These are phyloP conservation scores for Coemansia sp. DNA, from an alignment of 192 early-diverging fungal genomes.

Conservation along the genomic window DNA sequence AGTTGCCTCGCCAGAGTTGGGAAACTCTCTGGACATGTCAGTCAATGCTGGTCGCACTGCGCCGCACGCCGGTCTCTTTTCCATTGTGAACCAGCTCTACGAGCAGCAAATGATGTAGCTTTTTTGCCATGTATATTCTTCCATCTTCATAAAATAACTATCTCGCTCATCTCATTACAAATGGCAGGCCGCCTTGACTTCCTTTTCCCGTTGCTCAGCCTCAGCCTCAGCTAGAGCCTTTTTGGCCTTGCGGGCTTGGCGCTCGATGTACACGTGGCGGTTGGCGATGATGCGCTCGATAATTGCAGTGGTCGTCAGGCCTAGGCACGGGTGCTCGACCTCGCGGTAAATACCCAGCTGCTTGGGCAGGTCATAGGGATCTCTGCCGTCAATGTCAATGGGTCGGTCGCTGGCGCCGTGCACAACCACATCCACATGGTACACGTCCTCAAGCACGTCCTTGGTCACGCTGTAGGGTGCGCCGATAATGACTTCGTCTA, in stretches of 20 bases:
- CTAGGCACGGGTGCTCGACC: slow-evolving; percentile 73
- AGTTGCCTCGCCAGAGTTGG: slow-evolving; percentile 40
- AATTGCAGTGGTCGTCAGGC: slow-evolving; percentile 82
- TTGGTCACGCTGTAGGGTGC: slow-evolving; percentile 87
- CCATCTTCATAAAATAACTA: background rate
- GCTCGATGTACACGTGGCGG: slow-evolving; percentile 75
- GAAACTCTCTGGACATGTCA: slow-evolving; percentile 14
- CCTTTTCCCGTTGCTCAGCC: slow-evolving; percentile 63
- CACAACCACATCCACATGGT: slow-evolving; percentile 79
- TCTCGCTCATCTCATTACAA: background rate
- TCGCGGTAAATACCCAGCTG: slow-evolving; percentile 73
- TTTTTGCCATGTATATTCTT: background rate
- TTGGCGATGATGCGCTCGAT: slow-evolving; percentile 88
- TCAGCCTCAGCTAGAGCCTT: slow-evolving; percentile 69
- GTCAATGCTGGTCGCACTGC: slow-evolving; percentile 4
- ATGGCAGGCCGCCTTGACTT: slow-evolving; percentile 23
- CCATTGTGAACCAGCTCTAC: slow-evolving; percentile 48
- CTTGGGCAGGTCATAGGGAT: slow-evolving; percentile 87
- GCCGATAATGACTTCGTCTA: slow-evolving; percentile 92
- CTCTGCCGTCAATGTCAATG: slow-evolving; percentile 69
- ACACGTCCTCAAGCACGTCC: slow-evolving; percentile 82
- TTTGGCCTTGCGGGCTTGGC: slow-evolving; percentile 71
- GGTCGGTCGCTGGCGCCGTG: slow-evolving; percentile 70
- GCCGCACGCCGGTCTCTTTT: slow-evolving; percentile 24
- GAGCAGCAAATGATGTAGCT: slow-evolving; percentile 25